Base-by-base conservation (phyloP, 2,329 filamentous ascomycete genomes). In the Microcyclosporella mali region DNA sequence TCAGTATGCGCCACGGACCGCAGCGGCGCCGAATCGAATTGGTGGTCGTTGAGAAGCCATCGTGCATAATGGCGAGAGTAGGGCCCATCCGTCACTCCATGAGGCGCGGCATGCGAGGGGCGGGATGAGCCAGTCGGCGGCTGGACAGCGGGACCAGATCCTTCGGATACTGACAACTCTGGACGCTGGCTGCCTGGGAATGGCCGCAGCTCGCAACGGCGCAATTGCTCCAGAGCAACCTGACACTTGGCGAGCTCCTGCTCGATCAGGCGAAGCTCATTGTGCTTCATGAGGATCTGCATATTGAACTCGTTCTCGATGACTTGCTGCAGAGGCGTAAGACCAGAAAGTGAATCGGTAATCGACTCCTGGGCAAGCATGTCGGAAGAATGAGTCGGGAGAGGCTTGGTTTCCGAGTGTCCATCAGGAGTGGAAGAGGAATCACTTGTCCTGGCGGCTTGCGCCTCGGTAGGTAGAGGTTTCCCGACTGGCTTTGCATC, bases 241-340 rank as follows among this genome's bases (percentile, higher is more conserved):
- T 97, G 89, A 61, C 89, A 95, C 70, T 95, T 97, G 52, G 88
- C 90, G 52, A 97, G 77, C 69, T 97, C 92, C 67, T 95, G 88
- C 62, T 97, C 88, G 65, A 97, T 95, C 55, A 95, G 74, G 44
- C 89, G 86, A 46, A 97, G 70, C 70, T 98, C 92, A 59, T 92
- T 82, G 67, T 98, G 92, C 73, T 95, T 97, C 63, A 94, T 71
- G 51, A 97, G 70, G 40, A 97, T 89, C 70, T 95, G 89, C 53
- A 92, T 78, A 59, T 88, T 86, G 65, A 97, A 84, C 66, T 95
- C 85, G 49, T 88, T 81, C 61, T 88, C 83, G 61, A 97, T 84
- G 28, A 77, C 76, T 56, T 89, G 82, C 60, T 79, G 79, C 50
- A 84, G 75, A 45, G 70, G 71, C 29, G 64, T 81, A 69, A 55